phyloP scores from a whole-genome alignment of 306 rosid genomes.

The Cucurbita ficifolia region DNA sequence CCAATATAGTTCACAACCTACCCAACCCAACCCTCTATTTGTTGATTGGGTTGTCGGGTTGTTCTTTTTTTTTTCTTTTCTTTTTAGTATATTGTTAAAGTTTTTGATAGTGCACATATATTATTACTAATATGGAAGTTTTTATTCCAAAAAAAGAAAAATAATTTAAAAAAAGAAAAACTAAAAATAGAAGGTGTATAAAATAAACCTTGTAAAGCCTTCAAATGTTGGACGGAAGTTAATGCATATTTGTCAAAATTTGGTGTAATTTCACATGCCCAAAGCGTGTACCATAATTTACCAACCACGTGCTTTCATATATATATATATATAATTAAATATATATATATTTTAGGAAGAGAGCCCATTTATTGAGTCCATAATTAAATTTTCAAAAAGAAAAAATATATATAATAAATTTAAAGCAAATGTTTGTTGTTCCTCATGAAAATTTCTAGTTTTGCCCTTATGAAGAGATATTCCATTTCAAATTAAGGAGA shows the following conservation, averaged over 20 bases:
- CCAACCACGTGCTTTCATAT: neutral
- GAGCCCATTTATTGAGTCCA: neutral
- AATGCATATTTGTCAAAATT: constrained; percentile 4
- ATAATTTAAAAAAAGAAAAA: neutral
- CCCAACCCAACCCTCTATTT: no score
- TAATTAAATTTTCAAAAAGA: no score
- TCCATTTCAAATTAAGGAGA: neutral
- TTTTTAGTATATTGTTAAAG: neutral
- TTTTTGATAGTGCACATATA: neutral
- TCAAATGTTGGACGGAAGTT: neutral
- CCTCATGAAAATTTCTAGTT: no score
- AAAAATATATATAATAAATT: no score
- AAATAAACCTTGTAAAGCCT: neutral
- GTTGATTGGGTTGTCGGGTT: no score
- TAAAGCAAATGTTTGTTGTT: no score
- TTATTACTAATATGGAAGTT: no score
- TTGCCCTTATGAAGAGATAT: neutral
- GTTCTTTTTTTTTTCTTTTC: no score
- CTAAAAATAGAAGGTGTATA: neutral
- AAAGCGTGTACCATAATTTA: neutral
- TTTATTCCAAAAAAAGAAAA: neutral
- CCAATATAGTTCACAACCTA: no score
- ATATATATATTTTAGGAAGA: neutral
- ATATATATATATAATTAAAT: neutral
- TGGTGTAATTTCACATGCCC: constrained; percentile 2